phyloP scores from a whole-genome alignment of 257 asterid species.

The Buddleja alternifolia region DNA sequence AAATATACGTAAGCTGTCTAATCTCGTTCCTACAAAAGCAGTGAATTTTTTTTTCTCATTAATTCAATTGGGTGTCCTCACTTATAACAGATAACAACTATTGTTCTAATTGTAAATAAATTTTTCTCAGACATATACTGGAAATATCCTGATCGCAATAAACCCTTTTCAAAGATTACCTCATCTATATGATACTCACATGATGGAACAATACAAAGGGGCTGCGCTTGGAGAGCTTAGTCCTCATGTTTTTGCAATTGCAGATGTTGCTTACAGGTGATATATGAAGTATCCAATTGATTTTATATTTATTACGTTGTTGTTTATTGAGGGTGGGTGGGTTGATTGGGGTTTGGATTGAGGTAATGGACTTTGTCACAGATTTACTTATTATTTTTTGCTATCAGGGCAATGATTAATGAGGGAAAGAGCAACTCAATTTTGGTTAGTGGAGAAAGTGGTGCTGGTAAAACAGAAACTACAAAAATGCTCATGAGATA shows the following conservation, averaged over 20 bases:
- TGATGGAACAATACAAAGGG: conserved; percentile 98
- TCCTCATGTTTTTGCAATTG: conserved; percentile 93
- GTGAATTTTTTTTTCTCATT: conserved; percentile 3
- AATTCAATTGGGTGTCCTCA: conserved; percentile 2
- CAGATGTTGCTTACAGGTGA: conserved; percentile 88
- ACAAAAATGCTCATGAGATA: conserved; percentile 94
- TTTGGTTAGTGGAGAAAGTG: conserved; percentile 96
- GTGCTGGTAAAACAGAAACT: conserved; percentile 95
- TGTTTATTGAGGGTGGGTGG: not conserved
- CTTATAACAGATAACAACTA: not conserved
- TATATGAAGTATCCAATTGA: conserved; percentile 12
- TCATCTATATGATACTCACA: conserved; percentile 86
- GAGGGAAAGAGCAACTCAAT: conserved; percentile 90
- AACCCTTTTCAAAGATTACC: conserved; percentile 94
- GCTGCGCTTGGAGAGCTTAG: conserved; percentile 91
- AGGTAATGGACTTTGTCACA: conserved; percentile 20
- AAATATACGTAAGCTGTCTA: conserved; percentile 70
- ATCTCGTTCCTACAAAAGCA: conserved; percentile 23
- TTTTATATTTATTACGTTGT: conserved; percentile 20
- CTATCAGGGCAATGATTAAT: conserved; percentile 80
- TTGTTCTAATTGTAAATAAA: conserved; percentile 19
- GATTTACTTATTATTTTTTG: conserved; percentile 27
- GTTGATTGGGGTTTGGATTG: conserved; percentile 6
- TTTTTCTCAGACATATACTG: conserved; percentile 80
- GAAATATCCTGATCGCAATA: conserved; percentile 87